Base-by-base conservation (phyloP, 1,284 basidiomycete species). In the Malassezia sp. region DNA sequence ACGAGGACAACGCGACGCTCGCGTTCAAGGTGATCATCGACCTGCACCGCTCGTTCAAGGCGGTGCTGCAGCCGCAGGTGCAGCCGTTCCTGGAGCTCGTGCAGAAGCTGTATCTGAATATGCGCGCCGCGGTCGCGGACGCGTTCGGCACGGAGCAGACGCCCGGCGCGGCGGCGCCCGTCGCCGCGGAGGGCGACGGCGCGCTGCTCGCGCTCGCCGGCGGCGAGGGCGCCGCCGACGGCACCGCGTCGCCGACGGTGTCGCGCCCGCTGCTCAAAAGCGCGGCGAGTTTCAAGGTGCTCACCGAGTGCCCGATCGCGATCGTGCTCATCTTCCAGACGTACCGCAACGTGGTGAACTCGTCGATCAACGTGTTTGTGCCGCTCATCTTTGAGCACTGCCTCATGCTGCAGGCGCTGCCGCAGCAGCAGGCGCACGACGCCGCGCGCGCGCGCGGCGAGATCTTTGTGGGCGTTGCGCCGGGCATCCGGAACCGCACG, bases 1-100 rank as follows among this genome's bases (percentile, higher is more conserved):
- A 93, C 67, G 93, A 99, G 73, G 93, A 99, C 65, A 93, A 90
- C 64, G 93, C 85, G 2, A 78, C 84, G 24, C 78, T 83, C 2
- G 86, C 83, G 45, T 86, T 91, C 77, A 97, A 97, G 73, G 84
- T 83, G 49, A 79, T 93, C 61, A 82, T 89, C 52, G 93, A 99
- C 71, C 60, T 76, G 46, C 70, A 72, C 56, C 64, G 71, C 27
- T 61, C 65, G 42, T 73, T 71, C 63, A 73, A 73, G 56, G 56
- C 54, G 3, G 53, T 63, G n/a, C 79, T 82, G 9, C 87, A 89
- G 59, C 80, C 85, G 5, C 78, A 81, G 46, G 78, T 89, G 31
- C 74, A 79, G 51, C 83, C 87, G 38, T 90, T 93, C 73, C 77
- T 91, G 52, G 75, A 80, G 52, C 71, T 90, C 24, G 76, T 80